Percentiles rank a stretch among this genome's conserved stretches.
These are phyloP conservation scores for Fusarium scirpi DNA, from an alignment of 2,329 filamentous ascomycete genomes.

Conservation along the genomic window DNA sequence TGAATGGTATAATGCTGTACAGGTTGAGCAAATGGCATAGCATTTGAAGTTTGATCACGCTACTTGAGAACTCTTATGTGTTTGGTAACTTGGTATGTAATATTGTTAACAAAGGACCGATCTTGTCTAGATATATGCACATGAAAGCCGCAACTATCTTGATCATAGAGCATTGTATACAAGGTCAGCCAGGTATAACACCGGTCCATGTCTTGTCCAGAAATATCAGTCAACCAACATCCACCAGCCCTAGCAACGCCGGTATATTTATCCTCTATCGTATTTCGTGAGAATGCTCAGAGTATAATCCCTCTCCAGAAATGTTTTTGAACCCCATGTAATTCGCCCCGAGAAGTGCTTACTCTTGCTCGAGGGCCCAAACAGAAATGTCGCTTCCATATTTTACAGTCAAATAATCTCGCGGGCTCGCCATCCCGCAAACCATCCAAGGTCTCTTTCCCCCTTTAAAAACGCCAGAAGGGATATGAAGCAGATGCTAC, in stretches of 20 bases:
- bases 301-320: not conserved
- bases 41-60: no score
- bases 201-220: not conserved
- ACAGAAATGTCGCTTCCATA: conserved; percentile 30
- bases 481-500: conserved; percentile 34
- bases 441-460: conserved; percentile 22
- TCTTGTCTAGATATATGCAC: conserved; percentile 22
- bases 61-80: not conserved
- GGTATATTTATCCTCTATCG: conserved; percentile 25
- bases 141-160: not conserved
- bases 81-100: not conserved
- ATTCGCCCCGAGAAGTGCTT: not conserved
- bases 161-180: not conserved
- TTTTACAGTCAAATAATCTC: conserved; percentile 23
- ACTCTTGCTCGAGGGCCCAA: conserved; percentile 7
- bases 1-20: not conserved
- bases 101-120: not conserved
- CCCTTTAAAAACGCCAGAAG: conserved; percentile 39
- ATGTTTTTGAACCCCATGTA: conserved; percentile 9
- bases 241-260: conserved; percentile 22
- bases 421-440: conserved; percentile 30
- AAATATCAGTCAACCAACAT: not conserved
- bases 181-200: not conserved
- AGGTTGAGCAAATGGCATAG: not conserved
- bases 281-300: conserved; percentile 22